Conservation (phyloP, 2,329 filamentous ascomycete genomes). For the Kalmusia sp. region DNA sequence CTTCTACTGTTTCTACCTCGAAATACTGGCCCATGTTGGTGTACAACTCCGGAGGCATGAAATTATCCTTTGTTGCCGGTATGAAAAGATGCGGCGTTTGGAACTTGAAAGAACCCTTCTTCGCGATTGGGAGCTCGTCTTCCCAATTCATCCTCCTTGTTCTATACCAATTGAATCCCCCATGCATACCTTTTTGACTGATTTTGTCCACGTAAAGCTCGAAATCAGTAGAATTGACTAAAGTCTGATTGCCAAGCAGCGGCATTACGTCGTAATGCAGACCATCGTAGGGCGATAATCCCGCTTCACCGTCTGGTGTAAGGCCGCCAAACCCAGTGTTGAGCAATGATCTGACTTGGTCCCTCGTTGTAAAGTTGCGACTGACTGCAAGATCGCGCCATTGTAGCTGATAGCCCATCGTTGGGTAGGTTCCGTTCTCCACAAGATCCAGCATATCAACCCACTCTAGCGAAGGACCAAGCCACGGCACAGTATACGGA, state of each 20-base stretch:
- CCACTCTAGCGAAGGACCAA: conserved; percentile 1
- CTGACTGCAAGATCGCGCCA: conserved; percentile 2
- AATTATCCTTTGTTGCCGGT: conserved; percentile 28
- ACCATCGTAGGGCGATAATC: not conserved
- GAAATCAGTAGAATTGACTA: not conserved
- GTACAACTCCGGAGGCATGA: conserved; percentile 38
- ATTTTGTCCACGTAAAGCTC: not conserved
- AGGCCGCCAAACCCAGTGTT: not conserved
- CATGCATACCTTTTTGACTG: not conserved
- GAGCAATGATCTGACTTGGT: not conserved
- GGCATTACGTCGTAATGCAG: not conserved
- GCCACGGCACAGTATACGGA: conserved; percentile 5
- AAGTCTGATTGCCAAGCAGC: not conserved
- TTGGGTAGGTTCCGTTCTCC: not conserved
- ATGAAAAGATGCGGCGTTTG: conserved; percentile 1
- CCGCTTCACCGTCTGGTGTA: not conserved
- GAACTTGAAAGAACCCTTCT: not conserved
- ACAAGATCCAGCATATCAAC: conserved; percentile 1
- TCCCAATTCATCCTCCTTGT: conserved; percentile 3
- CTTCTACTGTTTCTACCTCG: conserved; percentile 51
- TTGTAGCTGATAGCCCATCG: conserved; percentile 1
- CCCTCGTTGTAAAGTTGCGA: not conserved
- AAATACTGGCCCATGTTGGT: conserved; percentile 45
- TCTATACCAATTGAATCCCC: conserved; percentile 2
- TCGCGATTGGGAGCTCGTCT: conserved; percentile 3